phyloP scores from a whole-genome alignment of 306 rosid genomes.

The Dalbergia cochinchinensis region DNA sequence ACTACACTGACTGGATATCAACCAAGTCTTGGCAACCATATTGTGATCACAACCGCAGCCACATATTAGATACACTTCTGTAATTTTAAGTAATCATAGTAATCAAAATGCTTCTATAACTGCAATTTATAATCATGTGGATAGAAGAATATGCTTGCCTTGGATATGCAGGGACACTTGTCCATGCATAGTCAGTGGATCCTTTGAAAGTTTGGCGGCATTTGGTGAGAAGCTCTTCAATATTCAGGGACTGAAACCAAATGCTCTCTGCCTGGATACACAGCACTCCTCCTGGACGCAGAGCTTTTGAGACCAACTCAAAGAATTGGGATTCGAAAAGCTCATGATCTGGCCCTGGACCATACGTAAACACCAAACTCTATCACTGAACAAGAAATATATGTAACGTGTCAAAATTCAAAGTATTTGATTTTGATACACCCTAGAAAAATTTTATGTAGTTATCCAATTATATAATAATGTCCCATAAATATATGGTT shows the following conservation, averaged over 20 bases:
- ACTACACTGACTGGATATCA: too few relatives aligned
- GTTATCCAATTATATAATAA: too few relatives aligned
- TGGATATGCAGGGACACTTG: slow-evolving; percentile 75
- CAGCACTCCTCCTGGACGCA: slow-evolving; percentile 66
- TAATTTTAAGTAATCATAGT: too few relatives aligned
- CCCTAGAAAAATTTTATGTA: too few relatives aligned
- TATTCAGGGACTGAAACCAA: slow-evolving; percentile 59
- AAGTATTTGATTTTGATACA: too few relatives aligned
- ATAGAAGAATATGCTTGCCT: slow-evolving; percentile 52
- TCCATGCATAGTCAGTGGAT: slow-evolving; percentile 76
- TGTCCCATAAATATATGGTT: too few relatives aligned
- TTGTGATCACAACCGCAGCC: too few relatives aligned
- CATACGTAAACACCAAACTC: neutral
- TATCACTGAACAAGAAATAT: neutral
- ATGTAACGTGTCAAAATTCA: neutral
- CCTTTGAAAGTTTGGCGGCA: slow-evolving; percentile 63
- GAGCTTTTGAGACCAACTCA: slow-evolving; percentile 58
- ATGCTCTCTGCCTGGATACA: slow-evolving; percentile 79
- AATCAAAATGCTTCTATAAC: too few relatives aligned
- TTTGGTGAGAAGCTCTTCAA: slow-evolving; percentile 50
- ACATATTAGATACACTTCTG: too few relatives aligned
- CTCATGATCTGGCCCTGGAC: slow-evolving; percentile 65
- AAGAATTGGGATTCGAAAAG: slow-evolving; percentile 56
- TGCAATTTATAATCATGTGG: too few relatives aligned
- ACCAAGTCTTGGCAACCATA: too few relatives aligned